Evolutionary conservation across 345 rosid species (phyloP).

Genomic region (Anacardium occidentale): DNA sequence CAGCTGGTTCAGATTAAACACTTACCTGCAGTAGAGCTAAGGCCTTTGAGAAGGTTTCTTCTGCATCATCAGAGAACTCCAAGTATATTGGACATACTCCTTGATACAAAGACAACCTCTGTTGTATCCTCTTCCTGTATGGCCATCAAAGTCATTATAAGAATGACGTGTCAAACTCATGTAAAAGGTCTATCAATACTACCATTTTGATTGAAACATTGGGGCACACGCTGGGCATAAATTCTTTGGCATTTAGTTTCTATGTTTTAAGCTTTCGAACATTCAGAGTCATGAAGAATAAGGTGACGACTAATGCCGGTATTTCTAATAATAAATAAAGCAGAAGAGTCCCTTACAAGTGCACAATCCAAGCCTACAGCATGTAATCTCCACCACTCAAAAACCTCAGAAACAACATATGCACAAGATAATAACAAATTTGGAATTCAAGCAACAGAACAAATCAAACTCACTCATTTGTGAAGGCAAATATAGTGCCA

Average conservation of each 20-base stretch:
- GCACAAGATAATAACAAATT: background rate
- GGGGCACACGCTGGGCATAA: background rate
- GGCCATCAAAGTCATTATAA: constrained; percentile 19
- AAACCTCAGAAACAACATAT: constrained; percentile 11
- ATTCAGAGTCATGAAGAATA: no score
- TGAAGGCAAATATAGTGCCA: constrained; percentile 90
- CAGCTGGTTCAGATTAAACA: background rate
- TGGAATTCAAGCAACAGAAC: background rate
- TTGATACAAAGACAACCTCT: constrained; percentile 87
- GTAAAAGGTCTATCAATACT: background rate
- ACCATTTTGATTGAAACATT: background rate
- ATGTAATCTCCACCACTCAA: background rate
- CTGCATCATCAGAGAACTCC: constrained; percentile 94
- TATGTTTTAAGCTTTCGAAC: no score
- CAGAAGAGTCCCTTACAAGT: background rate
- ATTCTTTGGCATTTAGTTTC: background rate
- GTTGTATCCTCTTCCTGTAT: constrained; percentile 80
- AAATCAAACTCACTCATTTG: constrained; percentile 68
- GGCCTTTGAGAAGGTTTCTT: constrained; percentile 78
- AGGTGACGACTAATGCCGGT: no score
- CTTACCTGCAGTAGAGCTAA: constrained; percentile 69
- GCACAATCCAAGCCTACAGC: background rate
- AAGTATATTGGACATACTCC: constrained; percentile 91
- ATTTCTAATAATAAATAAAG: background rate
- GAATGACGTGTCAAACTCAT: background rate